phyloP scores from a whole-genome alignment of 2,329 filamentous ascomycete species.

The Ophiosphaerella korrae region DNA sequence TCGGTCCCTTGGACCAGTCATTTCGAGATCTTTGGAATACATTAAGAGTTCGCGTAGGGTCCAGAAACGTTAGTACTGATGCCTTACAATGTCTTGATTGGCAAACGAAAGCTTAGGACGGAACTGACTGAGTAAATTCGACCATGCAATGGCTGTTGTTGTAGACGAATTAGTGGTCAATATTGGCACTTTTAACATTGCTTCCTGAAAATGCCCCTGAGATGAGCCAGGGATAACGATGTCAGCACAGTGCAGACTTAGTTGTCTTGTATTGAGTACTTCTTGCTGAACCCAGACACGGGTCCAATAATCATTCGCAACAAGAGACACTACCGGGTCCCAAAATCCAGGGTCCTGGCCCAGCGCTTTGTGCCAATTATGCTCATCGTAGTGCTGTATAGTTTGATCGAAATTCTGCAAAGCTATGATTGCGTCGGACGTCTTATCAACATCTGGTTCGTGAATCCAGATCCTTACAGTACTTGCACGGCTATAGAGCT shows the following conservation, averaged over 20 bases:
- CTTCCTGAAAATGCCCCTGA: too few relatives aligned
- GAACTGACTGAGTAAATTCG: too few relatives aligned
- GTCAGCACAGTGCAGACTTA: neutral
- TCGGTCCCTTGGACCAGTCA: neutral
- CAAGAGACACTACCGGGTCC: slow-evolving; percentile 1
- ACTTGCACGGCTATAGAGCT: slow-evolving; percentile 3
- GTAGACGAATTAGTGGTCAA: too few relatives aligned
- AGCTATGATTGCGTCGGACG: neutral
- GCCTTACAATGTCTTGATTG: too few relatives aligned
- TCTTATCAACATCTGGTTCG: slow-evolving; percentile 1
- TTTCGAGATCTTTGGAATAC: too few relatives aligned
- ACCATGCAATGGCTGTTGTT: too few relatives aligned
- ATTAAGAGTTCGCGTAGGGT: too few relatives aligned
- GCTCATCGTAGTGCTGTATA: neutral
- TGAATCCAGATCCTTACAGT: slow-evolving; percentile 8
- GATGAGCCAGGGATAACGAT: too few relatives aligned
- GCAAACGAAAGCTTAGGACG: too few relatives aligned
- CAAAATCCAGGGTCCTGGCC: slow-evolving; percentile 2
- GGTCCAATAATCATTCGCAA: slow-evolving; percentile 4
- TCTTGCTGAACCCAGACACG: slow-evolving; percentile 8
- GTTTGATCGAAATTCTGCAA: neutral
- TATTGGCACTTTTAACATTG: too few relatives aligned
- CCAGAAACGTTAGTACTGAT: too few relatives aligned
- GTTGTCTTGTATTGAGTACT: neutral
- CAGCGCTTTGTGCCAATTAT: neutral